Base-by-base conservation (phyloP, 176 grass and related monocot species). In the Poa annua region DNA sequence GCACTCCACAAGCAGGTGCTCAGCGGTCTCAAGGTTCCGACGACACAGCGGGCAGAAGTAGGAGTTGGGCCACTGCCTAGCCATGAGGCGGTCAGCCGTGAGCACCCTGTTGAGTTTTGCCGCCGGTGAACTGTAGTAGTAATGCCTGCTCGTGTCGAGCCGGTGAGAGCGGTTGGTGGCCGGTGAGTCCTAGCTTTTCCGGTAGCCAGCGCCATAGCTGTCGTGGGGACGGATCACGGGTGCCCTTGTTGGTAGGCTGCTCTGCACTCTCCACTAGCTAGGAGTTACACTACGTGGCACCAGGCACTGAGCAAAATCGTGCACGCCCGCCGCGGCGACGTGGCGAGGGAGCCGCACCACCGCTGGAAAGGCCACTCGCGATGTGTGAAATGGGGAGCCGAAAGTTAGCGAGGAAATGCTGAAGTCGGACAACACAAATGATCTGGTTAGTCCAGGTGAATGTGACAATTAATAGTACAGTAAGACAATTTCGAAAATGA, bases 221-320 rank as follows among this genome's bases (percentile, higher is more conserved):
- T 52, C 47, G 71, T 74, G 47, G 70, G 70, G 42, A 72, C 70
- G 70, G 44, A 49, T 50, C 70, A 49, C 44, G 25, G 45, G 47
- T 32, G 45, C 71, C 45, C 7, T 32, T 26, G 8, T 33, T 52
- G 47, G 47, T 50, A 52, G 71, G 25, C 8, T 19, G 24, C 45
- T 26, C 22, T 73, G 22, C 21, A 25, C 24, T 29, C 41, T 48
- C 69, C 71, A 74, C 71, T 74, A 47, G 42, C 11, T 47, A 74
- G 24, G 47, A 49, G 13, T 0, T 54, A 13, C 48, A 12, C 13
- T 64, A 32, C 49, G 50, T 33, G 50, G 73, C 49, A 17, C 32
- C 26, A 0, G 49, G 26, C 49, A 54, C 17, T 35, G 73, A 75
- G 48, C 29, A 3, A 19, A 54, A 7, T 20, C 49, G 29, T 75